phyloP scores from a whole-genome alignment of 169 alveolate species.

The Plasmodium reichenowi region DNA sequence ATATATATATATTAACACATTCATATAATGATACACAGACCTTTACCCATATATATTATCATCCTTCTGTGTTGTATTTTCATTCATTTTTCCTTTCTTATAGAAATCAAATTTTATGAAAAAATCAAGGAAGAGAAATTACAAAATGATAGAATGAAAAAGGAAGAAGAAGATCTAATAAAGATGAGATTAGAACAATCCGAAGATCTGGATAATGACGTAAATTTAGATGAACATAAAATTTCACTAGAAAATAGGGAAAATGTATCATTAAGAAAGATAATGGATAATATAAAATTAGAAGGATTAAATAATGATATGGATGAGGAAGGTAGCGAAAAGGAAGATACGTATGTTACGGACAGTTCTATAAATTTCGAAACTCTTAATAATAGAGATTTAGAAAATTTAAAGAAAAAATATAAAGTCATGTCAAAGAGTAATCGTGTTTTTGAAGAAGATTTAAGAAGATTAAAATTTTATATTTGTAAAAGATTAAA shows the following conservation, averaged over 20 bases:
- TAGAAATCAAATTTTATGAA: conserved; percentile 30
- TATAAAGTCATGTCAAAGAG: conserved; percentile 54
- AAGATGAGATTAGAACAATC: conserved; percentile 35
- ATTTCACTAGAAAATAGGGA: conserved; percentile 1
- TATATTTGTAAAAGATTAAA: conserved; percentile 46
- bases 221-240: conserved; percentile 19
- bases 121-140: conserved; percentile 28
- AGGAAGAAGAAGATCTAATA: conserved; percentile 38
- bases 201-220: not conserved
- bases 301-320: conserved; percentile 8
- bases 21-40: not conserved
- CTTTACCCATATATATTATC: not conserved
- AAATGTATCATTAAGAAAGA: not conserved
- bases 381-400: conserved; percentile 19
- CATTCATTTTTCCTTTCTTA: not conserved
- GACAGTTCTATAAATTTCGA: conserved; percentile 46
- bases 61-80: not conserved
- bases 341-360: conserved; percentile 8
- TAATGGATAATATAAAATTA: not conserved
- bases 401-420: conserved; percentile 39
- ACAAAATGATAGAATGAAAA: conserved; percentile 40
- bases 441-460: conserved; percentile 1
- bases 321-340: conserved; percentile 13
- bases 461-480: conserved; percentile 60
- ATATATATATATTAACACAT: not conserved